Conservation (phyloP, 176 grass and related monocot species). For the Zoysia pacifica region DNA sequence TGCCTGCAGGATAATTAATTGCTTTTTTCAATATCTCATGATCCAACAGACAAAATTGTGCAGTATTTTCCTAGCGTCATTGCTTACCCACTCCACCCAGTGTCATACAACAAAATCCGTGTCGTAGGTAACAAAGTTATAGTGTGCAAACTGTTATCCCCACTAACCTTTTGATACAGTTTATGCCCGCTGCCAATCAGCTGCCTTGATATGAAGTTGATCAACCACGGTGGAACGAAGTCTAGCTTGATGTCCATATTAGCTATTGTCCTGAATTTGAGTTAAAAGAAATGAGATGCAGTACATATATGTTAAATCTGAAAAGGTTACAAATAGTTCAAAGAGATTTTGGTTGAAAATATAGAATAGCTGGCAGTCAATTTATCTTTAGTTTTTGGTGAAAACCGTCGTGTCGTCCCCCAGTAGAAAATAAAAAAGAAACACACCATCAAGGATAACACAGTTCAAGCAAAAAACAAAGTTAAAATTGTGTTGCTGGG, state of each 20-base stretch:
- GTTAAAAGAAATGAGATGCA: slow-evolving; percentile 7
- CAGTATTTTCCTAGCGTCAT: background rate
- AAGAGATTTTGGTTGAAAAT: slow-evolving; percentile 9
- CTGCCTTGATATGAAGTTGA: slow-evolving; percentile 97
- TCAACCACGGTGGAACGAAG: slow-evolving; percentile 87
- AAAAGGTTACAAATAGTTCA: background rate
- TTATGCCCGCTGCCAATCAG: slow-evolving; percentile 85
- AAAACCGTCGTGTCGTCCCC: background rate
- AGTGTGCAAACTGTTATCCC: slow-evolving; percentile 6
- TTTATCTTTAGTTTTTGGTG: background rate
- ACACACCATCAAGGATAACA: background rate
- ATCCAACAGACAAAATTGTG: background rate
- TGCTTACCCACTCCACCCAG: background rate
- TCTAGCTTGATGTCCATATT: slow-evolving; percentile 99
- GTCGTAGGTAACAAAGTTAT: slow-evolving; percentile 3
- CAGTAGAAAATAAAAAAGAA: background rate
- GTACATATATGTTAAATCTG: slow-evolving; percentile 1
- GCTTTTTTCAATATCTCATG: slow-evolving; percentile 22
- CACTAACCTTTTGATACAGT: slow-evolving; percentile 82
- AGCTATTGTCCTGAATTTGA: slow-evolving; percentile 73
- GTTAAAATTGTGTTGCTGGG: background rate
- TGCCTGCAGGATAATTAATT: slow-evolving; percentile 60
- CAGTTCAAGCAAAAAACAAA: background rate
- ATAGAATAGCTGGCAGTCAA: background rate
- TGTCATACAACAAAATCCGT: background rate